phyloP scores from a whole-genome alignment of 495 filamentous ascomycete genomes.

The Usnea hakonensis region DNA sequence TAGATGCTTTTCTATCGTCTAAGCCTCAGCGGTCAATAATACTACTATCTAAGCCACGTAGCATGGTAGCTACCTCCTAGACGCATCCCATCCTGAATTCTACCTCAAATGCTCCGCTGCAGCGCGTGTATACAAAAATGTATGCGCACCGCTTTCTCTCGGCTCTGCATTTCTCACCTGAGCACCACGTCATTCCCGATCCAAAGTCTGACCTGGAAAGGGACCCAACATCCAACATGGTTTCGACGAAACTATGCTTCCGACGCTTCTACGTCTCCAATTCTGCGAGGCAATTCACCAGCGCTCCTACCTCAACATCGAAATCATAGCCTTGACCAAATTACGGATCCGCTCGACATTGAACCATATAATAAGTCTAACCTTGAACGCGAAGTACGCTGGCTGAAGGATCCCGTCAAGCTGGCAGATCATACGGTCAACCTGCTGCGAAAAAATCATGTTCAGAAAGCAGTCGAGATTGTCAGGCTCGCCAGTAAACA shows the following conservation, averaged over 20 bases:
- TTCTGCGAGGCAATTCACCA: neutral
- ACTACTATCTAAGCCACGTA: neutral
- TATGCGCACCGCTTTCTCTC: conserved; percentile 16
- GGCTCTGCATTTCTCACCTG: neutral
- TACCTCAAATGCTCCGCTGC: conserved; percentile 24
- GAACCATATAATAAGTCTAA: conserved; percentile 12
- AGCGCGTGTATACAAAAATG: conserved; percentile 24
- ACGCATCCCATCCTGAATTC: too few relatives aligned
- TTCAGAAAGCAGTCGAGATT: conserved; percentile 55
- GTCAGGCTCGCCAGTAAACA: conserved; percentile 57
- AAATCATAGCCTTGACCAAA: neutral
- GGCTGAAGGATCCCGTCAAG: conserved; percentile 56
- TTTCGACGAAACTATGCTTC: conserved; percentile 8
- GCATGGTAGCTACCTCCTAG: neutral
- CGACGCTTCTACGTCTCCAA: neutral
- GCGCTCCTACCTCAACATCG: neutral
- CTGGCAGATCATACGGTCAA: conserved; percentile 55
- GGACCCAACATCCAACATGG: neutral
- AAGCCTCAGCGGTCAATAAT: too few relatives aligned
- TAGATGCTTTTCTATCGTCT: too few relatives aligned
- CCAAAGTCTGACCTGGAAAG: neutral
- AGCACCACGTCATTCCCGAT: neutral
- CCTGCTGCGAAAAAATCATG: conserved; percentile 45
- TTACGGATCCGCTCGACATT: neutral
- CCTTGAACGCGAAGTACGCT: conserved; percentile 49